Percentiles rank a stretch among this genome's conserved stretches.
Conservation (phyloP, 169 alveolate genomes). For the Plasmodium vivax region DNA sequence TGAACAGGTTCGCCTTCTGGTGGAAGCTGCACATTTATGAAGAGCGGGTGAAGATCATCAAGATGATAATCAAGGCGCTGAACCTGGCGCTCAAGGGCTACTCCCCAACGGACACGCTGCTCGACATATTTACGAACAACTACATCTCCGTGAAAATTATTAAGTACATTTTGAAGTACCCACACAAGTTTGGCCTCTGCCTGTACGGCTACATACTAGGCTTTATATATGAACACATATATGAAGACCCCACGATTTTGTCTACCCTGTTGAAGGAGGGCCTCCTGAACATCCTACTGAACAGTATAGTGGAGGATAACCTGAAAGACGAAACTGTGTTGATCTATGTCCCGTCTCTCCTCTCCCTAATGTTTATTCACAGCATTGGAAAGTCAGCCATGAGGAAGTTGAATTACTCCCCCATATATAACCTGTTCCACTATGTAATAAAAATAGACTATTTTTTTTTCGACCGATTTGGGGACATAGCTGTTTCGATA, state of each 20-base stretch:
- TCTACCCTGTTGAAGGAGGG: constrained; percentile 80
- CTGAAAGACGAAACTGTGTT: constrained; percentile 81
- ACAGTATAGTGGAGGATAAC: constrained; percentile 78
- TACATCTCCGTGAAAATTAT: constrained; percentile 72
- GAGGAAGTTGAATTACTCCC: constrained; percentile 76
- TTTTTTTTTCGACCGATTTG: constrained; percentile 85
- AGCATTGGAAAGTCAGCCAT: constrained; percentile 81
- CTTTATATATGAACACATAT: constrained; percentile 80
- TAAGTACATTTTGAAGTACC: constrained; percentile 75
- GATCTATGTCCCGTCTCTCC: constrained; percentile 78
- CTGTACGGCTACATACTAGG: constrained; percentile 80
- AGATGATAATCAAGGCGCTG: constrained; percentile 59
- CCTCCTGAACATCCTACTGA: constrained; percentile 78
- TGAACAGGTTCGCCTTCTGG: constrained; percentile 57
- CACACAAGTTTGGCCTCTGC: constrained; percentile 80
- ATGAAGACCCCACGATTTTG: constrained; percentile 84
- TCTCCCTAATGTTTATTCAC: constrained; percentile 81
- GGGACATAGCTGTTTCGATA: constrained; percentile 84
- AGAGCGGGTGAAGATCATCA: constrained; percentile 46
- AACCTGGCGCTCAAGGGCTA: constrained; percentile 67
- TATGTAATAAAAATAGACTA: constrained; percentile 79
- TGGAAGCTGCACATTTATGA: constrained; percentile 53
- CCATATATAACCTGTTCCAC: constrained; percentile 77
- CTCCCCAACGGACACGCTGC: constrained; percentile 68
- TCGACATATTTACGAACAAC: constrained; percentile 68